Evolutionary conservation across 2,329 filamentous ascomycete genomes (phyloP).

Genomic region (Aspergillus tubingensis): DNA sequence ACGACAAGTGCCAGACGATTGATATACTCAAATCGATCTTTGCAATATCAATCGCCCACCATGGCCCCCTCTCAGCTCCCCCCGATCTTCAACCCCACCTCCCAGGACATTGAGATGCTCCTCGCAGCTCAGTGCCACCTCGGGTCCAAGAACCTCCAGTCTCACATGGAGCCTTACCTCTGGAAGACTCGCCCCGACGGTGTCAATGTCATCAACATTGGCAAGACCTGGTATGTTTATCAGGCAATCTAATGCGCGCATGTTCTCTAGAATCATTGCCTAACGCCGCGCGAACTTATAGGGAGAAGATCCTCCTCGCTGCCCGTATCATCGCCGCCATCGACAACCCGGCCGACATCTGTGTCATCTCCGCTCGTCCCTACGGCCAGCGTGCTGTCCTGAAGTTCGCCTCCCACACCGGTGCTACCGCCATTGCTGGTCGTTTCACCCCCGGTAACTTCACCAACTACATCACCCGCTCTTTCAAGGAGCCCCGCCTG

Average conservation of each 20-base stretch:
- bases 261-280: conserved; percentile 9
- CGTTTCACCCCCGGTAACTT: conserved; percentile 99
- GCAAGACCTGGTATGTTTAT: conserved; percentile 90
- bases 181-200: conserved; percentile 99
- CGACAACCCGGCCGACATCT: conserved; percentile 99
- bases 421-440: conserved; percentile 95
- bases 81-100: conserved; percentile 92
- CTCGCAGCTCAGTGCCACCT: conserved; percentile 95
- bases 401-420: conserved; percentile 99
- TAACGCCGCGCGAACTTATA: conserved; percentile 44
- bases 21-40: conserved; percentile 43
- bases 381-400: conserved; percentile 99
- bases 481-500: conserved; percentile 99
- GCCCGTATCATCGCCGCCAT: conserved; percentile 98
- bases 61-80: conserved; percentile 97
- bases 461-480: conserved; percentile 99
- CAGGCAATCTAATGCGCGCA: neutral
- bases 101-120: conserved; percentile 99
- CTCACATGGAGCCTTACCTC: conserved; percentile 99
- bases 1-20: conserved; percentile 50
- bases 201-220: conserved; percentile 98
- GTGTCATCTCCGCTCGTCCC: conserved; percentile 98
- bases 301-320: conserved; percentile 99
- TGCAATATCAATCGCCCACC: conserved; percentile 62
- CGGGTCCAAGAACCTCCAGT: conserved; percentile 98